A percentile compares a stretch with the other conserved stretches of the same genome.
Conservation (phyloP, 768 basidiomycete genomes). For the Lactifluus piperatus region DNA sequence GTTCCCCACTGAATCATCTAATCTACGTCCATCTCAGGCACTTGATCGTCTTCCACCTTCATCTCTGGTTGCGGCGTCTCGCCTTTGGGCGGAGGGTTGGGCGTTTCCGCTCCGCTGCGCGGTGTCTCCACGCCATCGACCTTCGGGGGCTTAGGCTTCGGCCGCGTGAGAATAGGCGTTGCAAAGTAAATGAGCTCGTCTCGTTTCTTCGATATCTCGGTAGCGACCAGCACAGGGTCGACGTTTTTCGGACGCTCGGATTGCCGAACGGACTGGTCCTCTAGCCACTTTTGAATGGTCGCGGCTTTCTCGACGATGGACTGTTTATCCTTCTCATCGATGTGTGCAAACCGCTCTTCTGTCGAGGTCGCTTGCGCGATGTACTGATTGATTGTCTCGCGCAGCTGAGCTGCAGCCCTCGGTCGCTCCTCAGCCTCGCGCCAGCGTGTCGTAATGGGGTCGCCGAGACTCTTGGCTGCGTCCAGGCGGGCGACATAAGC, state of each 20-base stretch:
- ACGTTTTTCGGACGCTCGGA: constrained; percentile 83
- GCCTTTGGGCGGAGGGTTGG: constrained; percentile 34
- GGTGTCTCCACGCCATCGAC: constrained; percentile 66
- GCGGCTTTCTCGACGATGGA: constrained; percentile 83
- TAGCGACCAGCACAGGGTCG: constrained; percentile 72
- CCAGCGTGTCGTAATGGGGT: constrained; percentile 78
- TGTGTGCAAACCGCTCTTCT: constrained; percentile 86
- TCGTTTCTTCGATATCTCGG: constrained; percentile 82
- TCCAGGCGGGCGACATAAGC: constrained; percentile 85
- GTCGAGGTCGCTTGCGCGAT: constrained; percentile 69
- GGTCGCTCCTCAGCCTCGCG: constrained; percentile 78
- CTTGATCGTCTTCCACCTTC: constrained; percentile 28
- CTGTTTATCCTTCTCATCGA: constrained; percentile 83
- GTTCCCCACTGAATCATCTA: constrained; percentile 28
- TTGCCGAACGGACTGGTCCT: constrained; percentile 84
- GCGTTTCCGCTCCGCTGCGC: constrained; percentile 52
- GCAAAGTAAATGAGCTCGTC: constrained; percentile 91
- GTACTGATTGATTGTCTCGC: constrained; percentile 85
- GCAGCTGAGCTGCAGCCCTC: constrained; percentile 59
- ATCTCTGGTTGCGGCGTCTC: constrained; percentile 28
- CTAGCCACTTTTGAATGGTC: constrained; percentile 89
- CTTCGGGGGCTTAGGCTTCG: constrained; percentile 81
- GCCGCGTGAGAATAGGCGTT: constrained; percentile 82
- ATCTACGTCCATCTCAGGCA: constrained; percentile 84
- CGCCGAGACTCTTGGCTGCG: constrained; percentile 74